Conservation (phyloP, 306 rosid species). For the Lablab purpureus region DNA sequence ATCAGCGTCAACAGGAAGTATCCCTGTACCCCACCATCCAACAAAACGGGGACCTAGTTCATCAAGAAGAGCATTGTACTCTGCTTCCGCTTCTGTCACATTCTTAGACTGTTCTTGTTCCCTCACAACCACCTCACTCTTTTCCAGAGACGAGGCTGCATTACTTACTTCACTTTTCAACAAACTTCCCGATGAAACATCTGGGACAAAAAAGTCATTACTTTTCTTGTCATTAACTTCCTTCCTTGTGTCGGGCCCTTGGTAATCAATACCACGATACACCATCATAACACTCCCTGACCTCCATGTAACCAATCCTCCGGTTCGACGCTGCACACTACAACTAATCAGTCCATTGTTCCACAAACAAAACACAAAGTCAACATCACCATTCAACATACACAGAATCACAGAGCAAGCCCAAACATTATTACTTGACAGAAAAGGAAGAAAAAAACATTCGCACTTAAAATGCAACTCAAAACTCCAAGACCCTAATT, state of each 20-base stretch:
- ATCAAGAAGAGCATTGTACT: conserved; percentile 78
- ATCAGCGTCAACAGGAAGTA: conserved; percentile 97
- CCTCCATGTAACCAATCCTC: conserved; percentile 91
- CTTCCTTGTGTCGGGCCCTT: conserved; percentile 63
- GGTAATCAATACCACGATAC: conserved; percentile 85
- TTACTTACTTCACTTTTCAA: conserved; percentile 38
- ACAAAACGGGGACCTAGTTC: conserved; percentile 95
- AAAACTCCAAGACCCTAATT: not conserved
- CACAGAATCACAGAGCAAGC: not conserved
- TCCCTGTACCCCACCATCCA: conserved; percentile 98
- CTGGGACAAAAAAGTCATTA: conserved; percentile 68
- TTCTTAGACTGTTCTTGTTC: conserved; percentile 44
- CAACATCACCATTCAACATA: not conserved
- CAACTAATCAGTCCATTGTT: conserved; percentile 60
- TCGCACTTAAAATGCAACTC: conserved; percentile 31
- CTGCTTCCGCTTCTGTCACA: conserved; percentile 81
- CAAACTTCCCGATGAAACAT: conserved; percentile 63
- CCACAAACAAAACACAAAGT: conserved; percentile 31
- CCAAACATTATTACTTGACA: conserved; percentile 10
- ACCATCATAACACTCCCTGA: conserved; percentile 97
- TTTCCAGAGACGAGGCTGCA: conserved; percentile 52
- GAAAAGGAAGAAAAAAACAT: conserved; percentile 3
- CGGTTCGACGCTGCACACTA: conserved; percentile 92
- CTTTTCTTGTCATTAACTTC: conserved; percentile 62
- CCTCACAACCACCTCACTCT: conserved; percentile 52